Evolutionary conservation across 2,329 filamentous ascomycete species (phyloP).

Genomic region (Emergomyces orientalis): DNA sequence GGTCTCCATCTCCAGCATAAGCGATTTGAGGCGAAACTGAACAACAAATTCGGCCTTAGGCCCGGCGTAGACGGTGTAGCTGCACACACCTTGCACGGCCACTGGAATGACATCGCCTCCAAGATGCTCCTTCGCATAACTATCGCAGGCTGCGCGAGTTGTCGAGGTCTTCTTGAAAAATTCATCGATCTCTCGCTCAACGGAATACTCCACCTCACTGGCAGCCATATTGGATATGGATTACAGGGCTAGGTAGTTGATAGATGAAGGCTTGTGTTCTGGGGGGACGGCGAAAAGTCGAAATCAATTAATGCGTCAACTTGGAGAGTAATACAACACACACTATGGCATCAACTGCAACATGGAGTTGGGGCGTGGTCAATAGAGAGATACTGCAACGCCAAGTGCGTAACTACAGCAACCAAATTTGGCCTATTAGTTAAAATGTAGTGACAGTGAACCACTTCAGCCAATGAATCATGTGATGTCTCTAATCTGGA

Average conservation of each 20-base stretch:
- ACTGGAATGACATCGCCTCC: conserved; percentile 26
- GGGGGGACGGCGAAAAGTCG: not conserved
- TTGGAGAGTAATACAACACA: too few relatives aligned
- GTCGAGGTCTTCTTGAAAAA: not conserved
- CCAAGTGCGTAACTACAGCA: too few relatives aligned
- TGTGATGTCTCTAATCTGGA: too few relatives aligned
- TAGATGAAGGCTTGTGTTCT: not conserved
- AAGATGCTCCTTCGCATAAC: conserved; percentile 23
- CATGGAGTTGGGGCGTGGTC: too few relatives aligned
- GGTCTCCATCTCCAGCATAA: conserved; percentile 27
- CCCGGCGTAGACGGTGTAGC: conserved; percentile 36
- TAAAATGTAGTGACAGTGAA: too few relatives aligned
- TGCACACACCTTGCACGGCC: conserved; percentile 31
- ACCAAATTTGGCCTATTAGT: too few relatives aligned
- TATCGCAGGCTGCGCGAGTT: not conserved
- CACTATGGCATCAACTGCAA: too few relatives aligned
- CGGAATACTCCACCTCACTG: not conserved
- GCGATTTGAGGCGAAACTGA: conserved; percentile 33
- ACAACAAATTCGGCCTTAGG: conserved; percentile 26
- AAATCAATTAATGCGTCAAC: not conserved
- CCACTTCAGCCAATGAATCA: too few relatives aligned
- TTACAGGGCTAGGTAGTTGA: not conserved
- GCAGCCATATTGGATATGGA: not conserved
- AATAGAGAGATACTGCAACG: too few relatives aligned
- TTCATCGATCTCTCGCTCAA: not conserved